Evolutionary conservation across 73 alveolate species (phyloP).

Genomic region (Paramecium caudatum): DNA sequence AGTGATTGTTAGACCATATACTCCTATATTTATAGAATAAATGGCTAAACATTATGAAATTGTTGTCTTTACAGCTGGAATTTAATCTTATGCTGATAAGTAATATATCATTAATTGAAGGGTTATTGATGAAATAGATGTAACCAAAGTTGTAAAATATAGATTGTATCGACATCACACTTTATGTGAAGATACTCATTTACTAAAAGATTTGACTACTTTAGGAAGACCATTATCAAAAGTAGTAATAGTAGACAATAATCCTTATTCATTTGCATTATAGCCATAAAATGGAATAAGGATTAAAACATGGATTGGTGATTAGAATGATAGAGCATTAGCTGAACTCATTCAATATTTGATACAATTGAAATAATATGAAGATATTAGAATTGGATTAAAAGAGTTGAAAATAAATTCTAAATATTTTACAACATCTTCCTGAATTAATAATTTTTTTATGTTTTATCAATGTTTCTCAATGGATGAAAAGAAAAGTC

Average conservation of each 20-base stretch:
- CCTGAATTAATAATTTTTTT: not conserved
- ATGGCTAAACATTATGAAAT: constrained; percentile 89
- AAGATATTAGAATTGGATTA: constrained; percentile 13
- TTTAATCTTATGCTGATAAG: constrained; percentile 91
- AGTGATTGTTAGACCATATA: constrained; percentile 80
- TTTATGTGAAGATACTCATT: constrained; percentile 78
- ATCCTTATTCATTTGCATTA: constrained; percentile 80
- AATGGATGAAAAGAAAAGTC: too few relatives aligned
- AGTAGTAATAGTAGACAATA: constrained; percentile 84
- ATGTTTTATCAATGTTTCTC: too few relatives aligned
- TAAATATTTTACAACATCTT: not conserved
- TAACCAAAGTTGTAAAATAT: constrained; percentile 79
- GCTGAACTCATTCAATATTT: constrained; percentile 75
- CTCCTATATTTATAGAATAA: constrained; percentile 85
- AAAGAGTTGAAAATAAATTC: not conserved
- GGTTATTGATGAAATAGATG: constrained; percentile 82
- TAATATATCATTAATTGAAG: not conserved
- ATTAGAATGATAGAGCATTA: constrained; percentile 84
- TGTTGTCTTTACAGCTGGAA: constrained; percentile 91
- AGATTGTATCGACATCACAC: constrained; percentile 91
- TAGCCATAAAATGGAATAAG: constrained; percentile 84
- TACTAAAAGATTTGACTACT: constrained; percentile 83
- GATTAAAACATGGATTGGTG: constrained; percentile 88
- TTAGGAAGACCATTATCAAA: constrained; percentile 86
- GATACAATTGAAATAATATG: not conserved